Conservation (phyloP, 2,329 filamentous ascomycete genomes). For the Trichophyton equinum region DNA sequence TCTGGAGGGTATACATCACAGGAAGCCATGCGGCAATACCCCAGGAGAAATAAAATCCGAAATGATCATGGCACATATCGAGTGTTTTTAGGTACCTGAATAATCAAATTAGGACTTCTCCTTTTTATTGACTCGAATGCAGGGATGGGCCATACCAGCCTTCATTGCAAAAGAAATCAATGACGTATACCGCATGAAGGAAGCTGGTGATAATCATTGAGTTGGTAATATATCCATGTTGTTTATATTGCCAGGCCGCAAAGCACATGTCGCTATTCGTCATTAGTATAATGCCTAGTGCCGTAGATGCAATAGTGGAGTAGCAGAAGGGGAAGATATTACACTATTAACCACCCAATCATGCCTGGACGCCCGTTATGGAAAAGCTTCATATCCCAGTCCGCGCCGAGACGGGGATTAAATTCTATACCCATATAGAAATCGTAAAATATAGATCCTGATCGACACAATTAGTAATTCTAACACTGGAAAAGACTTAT, state of each 20-base stretch:
- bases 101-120: neutral
- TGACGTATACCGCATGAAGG: conserved; percentile 35
- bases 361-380: conserved; percentile 39
- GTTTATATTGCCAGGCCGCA: conserved; percentile 32
- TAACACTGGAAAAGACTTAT: neutral
- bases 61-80: conserved; percentile 34
- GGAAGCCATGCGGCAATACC: conserved; percentile 37
- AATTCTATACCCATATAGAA: conserved; percentile 38
- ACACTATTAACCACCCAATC: conserved; percentile 38
- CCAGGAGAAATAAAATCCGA: conserved; percentile 35
- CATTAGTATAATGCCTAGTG: neutral
- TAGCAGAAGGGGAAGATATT: conserved; percentile 10
- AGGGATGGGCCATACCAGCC: conserved; percentile 25
- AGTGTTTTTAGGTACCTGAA: conserved; percentile 32
- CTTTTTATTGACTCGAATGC: neutral
- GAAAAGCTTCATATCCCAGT: conserved; percentile 38
- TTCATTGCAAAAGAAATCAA: conserved; percentile 41
- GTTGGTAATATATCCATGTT: conserved; percentile 29
- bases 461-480: neutral
- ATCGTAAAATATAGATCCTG: conserved; percentile 29
- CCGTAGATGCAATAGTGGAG: neutral
- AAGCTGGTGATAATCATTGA: conserved; percentile 34
- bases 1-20: conserved; percentile 37
- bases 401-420: conserved; percentile 33
- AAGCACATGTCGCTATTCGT: conserved; percentile 27